Evolutionary conservation across 2,329 filamentous ascomycete genomes (phyloP), one percentile per base, ranked within the genome.

Genomic region (Alternaria sp.): DNA sequence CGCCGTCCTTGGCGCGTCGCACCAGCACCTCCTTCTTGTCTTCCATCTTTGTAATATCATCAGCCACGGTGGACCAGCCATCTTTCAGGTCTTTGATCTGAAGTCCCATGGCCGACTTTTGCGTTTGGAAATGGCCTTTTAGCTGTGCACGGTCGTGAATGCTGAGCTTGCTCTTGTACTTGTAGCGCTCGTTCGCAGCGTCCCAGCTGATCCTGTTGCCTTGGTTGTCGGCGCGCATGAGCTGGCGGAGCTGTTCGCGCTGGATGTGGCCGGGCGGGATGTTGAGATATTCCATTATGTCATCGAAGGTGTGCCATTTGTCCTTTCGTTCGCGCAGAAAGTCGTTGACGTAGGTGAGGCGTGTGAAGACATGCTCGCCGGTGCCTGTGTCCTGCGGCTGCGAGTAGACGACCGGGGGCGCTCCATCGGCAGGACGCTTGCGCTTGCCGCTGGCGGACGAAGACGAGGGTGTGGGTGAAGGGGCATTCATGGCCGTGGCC

Each of bases 51-150:
- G 91, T 87, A 75, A 99, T 91, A 9, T 91, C 87, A 20, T 90
- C 87, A 62, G 94, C 89, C 73, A 93, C 96, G 70, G 90, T 89
- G 24, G 90, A 89, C 95, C 95, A 99, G 64, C 95, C 95, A 76
- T 99, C 95, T 80, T 97, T 96, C 63, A 99, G 86, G 71, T 97
- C 93, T 77, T 93, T 93, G 64, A 98, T 92, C 38, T 85, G 86
- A 55, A 98, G 87, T 12, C 92, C 93, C 66, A 90, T 88, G 1
- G 92, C 91, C 60, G 93, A 93, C 53, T 87, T 88, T 79, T 94
- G 93, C 54, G 86, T 85, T 80, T 97, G 93, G 32, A 99, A 86
- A 75, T 92, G 91, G 56, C 86, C 87, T 55, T 96, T 87, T 55
- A 99, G 86, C 70, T 93, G 88, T 39, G 90, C 89, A 60, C 89